phyloP scores from a whole-genome alignment of 257 asterid species.

The Solanum paucissectum region DNA sequence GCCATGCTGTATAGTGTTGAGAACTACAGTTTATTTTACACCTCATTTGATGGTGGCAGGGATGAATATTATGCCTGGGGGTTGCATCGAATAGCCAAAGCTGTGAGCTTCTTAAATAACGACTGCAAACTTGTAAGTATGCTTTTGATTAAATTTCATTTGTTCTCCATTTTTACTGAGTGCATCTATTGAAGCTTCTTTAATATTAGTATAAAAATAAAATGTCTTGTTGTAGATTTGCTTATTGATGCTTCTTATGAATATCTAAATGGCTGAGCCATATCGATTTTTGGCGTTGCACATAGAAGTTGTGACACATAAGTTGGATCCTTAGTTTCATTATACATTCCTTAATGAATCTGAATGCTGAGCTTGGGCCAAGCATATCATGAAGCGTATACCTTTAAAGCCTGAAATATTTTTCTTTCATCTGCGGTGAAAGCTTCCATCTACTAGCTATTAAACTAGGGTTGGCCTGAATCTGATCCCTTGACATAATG shows the following conservation, averaged over 20 bases:
- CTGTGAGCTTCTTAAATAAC: constrained; percentile 97
- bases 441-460: not conserved
- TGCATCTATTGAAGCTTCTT: not conserved
- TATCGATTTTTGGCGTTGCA: not conserved
- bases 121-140: constrained; percentile 89
- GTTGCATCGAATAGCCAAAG: constrained; percentile 93
- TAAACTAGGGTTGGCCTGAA: not conserved
- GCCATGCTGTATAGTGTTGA: not conserved
- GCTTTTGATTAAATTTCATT: not conserved
- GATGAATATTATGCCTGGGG: constrained; percentile 98
- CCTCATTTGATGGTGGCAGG: constrained; percentile 30
- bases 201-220: not conserved
- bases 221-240: not conserved
- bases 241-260: not conserved
- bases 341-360: not conserved
- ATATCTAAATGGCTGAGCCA: not conserved
- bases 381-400: not conserved
- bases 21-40: not conserved
- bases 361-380: not conserved
- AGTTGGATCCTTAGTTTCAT: not conserved
- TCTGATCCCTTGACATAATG: not conserved
- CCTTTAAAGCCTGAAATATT: not conserved
- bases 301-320: not conserved
- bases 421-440: not conserved
- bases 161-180: not conserved